Conservation (phyloP, 108 stramenopile species). For the Conticribra weissflogii region DNA sequence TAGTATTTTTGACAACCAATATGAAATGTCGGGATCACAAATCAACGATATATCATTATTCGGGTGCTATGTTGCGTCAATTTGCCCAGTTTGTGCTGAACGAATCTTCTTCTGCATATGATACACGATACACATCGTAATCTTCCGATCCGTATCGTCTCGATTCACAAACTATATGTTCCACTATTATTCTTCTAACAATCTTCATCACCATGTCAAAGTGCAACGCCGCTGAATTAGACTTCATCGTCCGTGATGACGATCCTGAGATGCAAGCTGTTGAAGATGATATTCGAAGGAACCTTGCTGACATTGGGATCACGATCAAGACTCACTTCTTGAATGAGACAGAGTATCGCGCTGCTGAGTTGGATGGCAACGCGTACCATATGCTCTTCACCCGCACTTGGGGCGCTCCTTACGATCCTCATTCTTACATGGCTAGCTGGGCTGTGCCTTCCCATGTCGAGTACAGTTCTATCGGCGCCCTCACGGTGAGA, state of each 20-base stretch:
- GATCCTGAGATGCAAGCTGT: slow-evolving; percentile 64
- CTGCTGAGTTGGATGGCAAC: slow-evolving; percentile 50
- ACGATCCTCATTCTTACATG: slow-evolving; percentile 71
- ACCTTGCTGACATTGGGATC: slow-evolving; percentile 58
- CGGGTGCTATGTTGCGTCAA: too few species aligned
- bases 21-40: too few species aligned
- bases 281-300: slow-evolving; percentile 57
- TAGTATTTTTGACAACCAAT: too few species aligned
- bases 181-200: too few species aligned
- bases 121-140: too few species aligned
- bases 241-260: slow-evolving; percentile 50
- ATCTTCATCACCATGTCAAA: not conserved
- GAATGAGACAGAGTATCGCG: slow-evolving; percentile 37
- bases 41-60: too few species aligned
- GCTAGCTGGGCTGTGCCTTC: slow-evolving; percentile 52
- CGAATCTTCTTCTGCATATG: too few species aligned
- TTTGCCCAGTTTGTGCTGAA: too few species aligned
- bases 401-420: slow-evolving; percentile 69
- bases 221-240: slow-evolving; percentile 31
- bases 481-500: slow-evolving; percentile 25
- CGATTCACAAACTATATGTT: too few species aligned
- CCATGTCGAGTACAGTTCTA: slow-evolving; percentile 60
- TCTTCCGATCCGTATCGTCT: too few species aligned
- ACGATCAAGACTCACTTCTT: slow-evolving; percentile 43
- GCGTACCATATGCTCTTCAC: slow-evolving; percentile 63